These are phyloP conservation scores for Neophaeococcomyces mojaviensis DNA, from an alignment of 2,329 filamentous ascomycete species.

Conservation along the genomic window DNA sequence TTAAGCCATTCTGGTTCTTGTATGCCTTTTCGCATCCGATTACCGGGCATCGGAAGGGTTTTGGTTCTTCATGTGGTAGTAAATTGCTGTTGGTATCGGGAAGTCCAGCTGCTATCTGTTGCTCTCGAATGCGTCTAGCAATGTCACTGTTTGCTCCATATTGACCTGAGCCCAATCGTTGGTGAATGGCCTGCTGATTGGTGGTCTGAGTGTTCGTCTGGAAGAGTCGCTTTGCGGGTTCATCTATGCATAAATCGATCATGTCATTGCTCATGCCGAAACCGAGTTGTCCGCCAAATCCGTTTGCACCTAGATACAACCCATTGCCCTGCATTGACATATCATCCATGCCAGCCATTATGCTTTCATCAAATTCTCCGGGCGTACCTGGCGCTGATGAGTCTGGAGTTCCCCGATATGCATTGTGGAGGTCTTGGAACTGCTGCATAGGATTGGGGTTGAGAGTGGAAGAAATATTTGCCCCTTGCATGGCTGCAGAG, in stretches of 20 bases:
- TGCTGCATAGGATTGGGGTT: constrained; percentile 65
- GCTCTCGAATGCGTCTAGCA: constrained; percentile 56
- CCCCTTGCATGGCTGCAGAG: constrained; percentile 61
- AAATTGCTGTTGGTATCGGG: constrained; percentile 38
- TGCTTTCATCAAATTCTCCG: constrained; percentile 66
- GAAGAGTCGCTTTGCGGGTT: constrained; percentile 88
- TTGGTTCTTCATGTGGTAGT: constrained; percentile 74
- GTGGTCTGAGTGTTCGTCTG: constrained; percentile 70
- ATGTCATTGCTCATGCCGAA: constrained; percentile 44
- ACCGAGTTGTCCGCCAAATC: constrained; percentile 28
- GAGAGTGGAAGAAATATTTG: constrained; percentile 89
- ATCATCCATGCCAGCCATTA: constrained; percentile 56
- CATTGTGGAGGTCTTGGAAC: constrained; percentile 45
- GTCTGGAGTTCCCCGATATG: constrained; percentile 50
- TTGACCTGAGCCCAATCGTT: constrained; percentile 67
- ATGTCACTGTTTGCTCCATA: constrained; percentile 71
- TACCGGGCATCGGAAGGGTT: constrained; percentile 94
- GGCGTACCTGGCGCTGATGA: constrained; percentile 64
- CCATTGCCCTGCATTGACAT: constrained; percentile 48
- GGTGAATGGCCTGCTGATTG: constrained; percentile 44
- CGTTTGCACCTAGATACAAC: constrained; percentile 32
- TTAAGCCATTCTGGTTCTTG: constrained; percentile 98
- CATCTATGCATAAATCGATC: constrained; percentile 68
- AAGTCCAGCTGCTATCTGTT: constrained; percentile 54
- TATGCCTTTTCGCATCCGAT: constrained; percentile 97